phyloP scores from a whole-genome alignment of 139 green algal genomes.

The Zygnema cylindricum region DNA sequence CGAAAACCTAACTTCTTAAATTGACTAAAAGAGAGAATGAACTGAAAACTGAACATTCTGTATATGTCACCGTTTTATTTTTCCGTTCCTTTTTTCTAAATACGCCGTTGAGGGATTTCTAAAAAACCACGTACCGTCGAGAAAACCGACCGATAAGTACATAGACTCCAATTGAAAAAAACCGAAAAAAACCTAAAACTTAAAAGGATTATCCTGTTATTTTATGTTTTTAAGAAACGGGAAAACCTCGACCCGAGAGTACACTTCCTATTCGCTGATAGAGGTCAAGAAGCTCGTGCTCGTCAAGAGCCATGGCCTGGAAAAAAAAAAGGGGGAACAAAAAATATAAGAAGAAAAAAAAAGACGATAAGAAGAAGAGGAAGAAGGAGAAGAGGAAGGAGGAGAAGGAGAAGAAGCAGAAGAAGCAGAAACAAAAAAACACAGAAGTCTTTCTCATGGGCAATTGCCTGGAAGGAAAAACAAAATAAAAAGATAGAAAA shows the following conservation, averaged over 20 bases:
- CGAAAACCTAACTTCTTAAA: not conserved
- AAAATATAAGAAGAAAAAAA: not conserved
- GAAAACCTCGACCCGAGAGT: slow-evolving; percentile 16
- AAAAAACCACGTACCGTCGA: not conserved
- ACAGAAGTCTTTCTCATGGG: not conserved
- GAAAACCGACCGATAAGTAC: not conserved
- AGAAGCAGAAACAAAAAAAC: slow-evolving; percentile 12
- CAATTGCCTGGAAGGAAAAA: not conserved
- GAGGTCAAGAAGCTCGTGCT: slow-evolving; percentile 37
- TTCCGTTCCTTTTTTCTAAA: too few relatives aligned
- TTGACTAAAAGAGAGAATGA: slow-evolving; percentile 3
- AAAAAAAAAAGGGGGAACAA: not conserved
- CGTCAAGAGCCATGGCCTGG: slow-evolving; percentile 40
- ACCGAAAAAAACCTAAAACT: too few relatives aligned
- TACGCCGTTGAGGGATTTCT: not conserved
- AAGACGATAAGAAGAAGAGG: slow-evolving; percentile 10
- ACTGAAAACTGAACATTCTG: too few relatives aligned
- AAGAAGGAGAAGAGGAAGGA: slow-evolving; percentile 21
- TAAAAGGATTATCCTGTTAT: too few relatives aligned
- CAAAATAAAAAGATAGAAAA: not conserved
- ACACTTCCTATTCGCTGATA: slow-evolving; percentile 35
- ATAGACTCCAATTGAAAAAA: too few relatives aligned
- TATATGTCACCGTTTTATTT: too few relatives aligned
- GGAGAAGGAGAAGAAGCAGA: not conserved
- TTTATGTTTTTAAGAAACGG: too few relatives aligned